phyloP scores from a whole-genome alignment of 2,329 filamentous ascomycete species.

The Sporothrix schenckii region DNA sequence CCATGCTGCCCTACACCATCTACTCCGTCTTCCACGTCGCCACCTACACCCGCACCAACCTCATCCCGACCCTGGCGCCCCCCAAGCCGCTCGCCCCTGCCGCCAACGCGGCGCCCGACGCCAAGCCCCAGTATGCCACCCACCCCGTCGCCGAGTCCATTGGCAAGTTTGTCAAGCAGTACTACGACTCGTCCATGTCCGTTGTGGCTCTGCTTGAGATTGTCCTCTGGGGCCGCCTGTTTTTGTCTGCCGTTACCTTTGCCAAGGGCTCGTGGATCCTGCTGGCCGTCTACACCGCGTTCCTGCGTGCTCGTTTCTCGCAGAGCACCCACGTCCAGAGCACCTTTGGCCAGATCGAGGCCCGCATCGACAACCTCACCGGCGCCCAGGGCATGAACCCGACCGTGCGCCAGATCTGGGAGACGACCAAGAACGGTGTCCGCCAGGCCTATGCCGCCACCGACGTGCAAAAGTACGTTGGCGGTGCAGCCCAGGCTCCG shows the following conservation, averaged over 20 bases:
- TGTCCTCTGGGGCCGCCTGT: slow-evolving; percentile 78
- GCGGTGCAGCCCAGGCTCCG: slow-evolving; percentile 54
- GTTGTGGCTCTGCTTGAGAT: slow-evolving; percentile 89
- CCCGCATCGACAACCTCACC: slow-evolving; percentile 77
- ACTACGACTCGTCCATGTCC: slow-evolving; percentile 96
- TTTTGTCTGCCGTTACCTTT: slow-evolving; percentile 83
- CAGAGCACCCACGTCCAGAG: slow-evolving; percentile 94
- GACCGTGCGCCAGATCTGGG: slow-evolving; percentile 77
- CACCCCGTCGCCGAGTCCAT: slow-evolving; percentile 77
- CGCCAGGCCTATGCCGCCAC: slow-evolving; percentile 78
- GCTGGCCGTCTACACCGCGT: slow-evolving; percentile 80
- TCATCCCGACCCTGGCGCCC: slow-evolving; percentile 84
- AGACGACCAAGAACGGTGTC: slow-evolving; percentile 70
- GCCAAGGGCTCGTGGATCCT: slow-evolving; percentile 89
- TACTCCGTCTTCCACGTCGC: slow-evolving; percentile 99
- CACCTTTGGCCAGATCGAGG: slow-evolving; percentile 71
- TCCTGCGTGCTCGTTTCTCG: slow-evolving; percentile 85
- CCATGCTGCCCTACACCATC: slow-evolving; percentile 89
- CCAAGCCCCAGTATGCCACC: slow-evolving; percentile 56
- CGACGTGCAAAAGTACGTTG: slow-evolving; percentile 73
- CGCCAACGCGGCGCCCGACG: slow-evolving; percentile 55
- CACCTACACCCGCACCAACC: slow-evolving; percentile 90
- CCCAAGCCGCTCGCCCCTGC: slow-evolving; percentile 58
- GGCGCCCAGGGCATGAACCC: slow-evolving; percentile 87
- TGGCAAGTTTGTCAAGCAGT: slow-evolving; percentile 92